phyloP scores from a whole-genome alignment of 169 alveolate genomes.

The Plasmodium inui region DNA sequence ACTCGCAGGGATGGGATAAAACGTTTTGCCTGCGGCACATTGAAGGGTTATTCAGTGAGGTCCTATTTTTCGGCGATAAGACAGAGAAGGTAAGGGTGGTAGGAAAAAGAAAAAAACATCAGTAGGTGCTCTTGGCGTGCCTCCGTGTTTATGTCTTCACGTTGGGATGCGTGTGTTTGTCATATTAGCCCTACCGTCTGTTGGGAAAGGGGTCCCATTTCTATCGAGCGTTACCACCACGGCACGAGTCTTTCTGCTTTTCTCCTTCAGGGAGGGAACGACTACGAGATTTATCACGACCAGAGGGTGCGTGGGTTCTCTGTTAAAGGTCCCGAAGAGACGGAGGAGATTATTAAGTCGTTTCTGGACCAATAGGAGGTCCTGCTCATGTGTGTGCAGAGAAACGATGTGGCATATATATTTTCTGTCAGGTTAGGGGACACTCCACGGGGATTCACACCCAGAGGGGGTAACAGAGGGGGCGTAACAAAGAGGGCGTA shows the following conservation, averaged over 20 bases:
- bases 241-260: background rate
- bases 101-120: background rate
- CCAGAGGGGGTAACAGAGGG: background rate
- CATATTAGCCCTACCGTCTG: background rate
- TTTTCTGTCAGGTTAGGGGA: background rate
- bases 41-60: slow-evolving; percentile 88
- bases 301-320: slow-evolving; percentile 2
- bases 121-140: background rate
- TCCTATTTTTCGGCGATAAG: slow-evolving; percentile 95
- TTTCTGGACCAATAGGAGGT: slow-evolving; percentile 2
- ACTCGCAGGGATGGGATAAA: slow-evolving; percentile 93
- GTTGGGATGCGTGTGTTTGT: background rate
- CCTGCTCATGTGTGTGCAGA: background rate
- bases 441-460: background rate
- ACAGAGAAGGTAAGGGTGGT: slow-evolving; percentile 80
- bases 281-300: background rate
- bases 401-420: background rate
- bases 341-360: background rate
- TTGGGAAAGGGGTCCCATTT: background rate
- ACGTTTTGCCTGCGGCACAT: slow-evolving; percentile 90
- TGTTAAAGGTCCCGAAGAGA: background rate
- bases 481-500: too few relatives aligned
- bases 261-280: background rate
- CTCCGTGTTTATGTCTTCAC: background rate
- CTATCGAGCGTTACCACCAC: background rate